phyloP scores from a whole-genome alignment of 805 yeast species.

The Zygoascus biomembranicola region DNA sequence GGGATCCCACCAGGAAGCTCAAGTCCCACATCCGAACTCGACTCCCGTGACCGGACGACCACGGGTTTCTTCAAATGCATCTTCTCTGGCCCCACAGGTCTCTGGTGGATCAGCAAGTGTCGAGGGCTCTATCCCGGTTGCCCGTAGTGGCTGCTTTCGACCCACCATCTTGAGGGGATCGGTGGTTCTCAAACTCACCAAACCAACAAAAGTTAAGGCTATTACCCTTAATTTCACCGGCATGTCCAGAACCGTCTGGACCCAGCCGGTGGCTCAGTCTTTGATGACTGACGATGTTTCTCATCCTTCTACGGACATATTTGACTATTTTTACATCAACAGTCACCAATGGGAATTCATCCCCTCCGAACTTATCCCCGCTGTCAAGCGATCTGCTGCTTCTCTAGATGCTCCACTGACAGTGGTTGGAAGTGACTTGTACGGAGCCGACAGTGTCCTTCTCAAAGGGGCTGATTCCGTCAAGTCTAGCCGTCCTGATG shows the following conservation, averaged over 20 bases:
- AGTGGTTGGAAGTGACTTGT: constrained; percentile 23
- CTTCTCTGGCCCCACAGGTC: not conserved
- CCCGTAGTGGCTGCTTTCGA: constrained; percentile 7
- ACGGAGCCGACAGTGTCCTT: constrained; percentile 28
- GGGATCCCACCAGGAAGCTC: no score
- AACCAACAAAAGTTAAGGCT: constrained; percentile 62
- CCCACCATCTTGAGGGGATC: constrained; percentile 67
- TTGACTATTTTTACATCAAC: constrained; percentile 25
- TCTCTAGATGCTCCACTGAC: constrained; percentile 19
- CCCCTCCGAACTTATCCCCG: constrained; percentile 14
- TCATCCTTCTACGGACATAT: constrained; percentile 24
- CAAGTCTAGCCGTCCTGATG: not conserved
- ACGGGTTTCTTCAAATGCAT: not conserved
- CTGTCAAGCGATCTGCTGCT: constrained; percentile 7
- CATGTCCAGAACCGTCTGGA: constrained; percentile 76
- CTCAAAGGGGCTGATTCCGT: constrained; percentile 4
- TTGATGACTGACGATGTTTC: constrained; percentile 20
- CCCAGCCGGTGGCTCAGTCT: constrained; percentile 44
- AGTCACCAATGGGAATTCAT: constrained; percentile 30
- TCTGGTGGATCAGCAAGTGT: not conserved
- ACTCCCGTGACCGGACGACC: not conserved
- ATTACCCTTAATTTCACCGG: constrained; percentile 63
- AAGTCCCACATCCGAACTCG: not conserved
- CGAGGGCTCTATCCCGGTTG: constrained; percentile 5
- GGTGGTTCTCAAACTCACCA: constrained; percentile 57